A percentile compares a stretch with the other conserved stretches of the same genome.
phyloP scores from a whole-genome alignment of 179 eudicot genomes.

The Beta corolliflora region DNA sequence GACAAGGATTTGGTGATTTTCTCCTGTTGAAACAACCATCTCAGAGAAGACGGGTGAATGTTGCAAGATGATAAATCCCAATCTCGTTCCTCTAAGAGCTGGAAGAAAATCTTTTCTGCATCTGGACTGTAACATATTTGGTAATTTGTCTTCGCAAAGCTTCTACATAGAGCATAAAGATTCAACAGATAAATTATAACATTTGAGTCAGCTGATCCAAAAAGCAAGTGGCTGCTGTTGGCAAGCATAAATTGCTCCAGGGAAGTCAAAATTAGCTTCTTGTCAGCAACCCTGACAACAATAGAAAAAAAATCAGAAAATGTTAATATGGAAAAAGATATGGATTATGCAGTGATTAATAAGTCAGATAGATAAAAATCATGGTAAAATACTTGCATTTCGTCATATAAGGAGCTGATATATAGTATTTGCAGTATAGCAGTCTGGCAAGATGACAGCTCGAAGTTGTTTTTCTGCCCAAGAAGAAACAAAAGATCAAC shows the following conservation, averaged over 20 bases:
- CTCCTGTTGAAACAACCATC: constrained; percentile 96
- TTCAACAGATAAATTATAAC: constrained; percentile 50
- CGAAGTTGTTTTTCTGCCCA: constrained; percentile 70
- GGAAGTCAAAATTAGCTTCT: constrained; percentile 78
- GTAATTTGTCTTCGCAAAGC: constrained; percentile 63
- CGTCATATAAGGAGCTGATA: constrained; percentile 71
- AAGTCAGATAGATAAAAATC: constrained; percentile 16
- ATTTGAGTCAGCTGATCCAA: constrained; percentile 40
- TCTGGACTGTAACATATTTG: constrained; percentile 76
- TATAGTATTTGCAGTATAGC: constrained; percentile 74
- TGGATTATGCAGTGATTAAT: neutral
- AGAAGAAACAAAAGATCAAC: constrained; percentile 79
- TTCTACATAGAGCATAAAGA: constrained; percentile 74
- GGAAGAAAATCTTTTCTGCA: constrained; percentile 79
- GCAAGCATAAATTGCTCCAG: constrained; percentile 89
- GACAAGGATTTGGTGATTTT: constrained; percentile 59
- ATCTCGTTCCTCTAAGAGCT: constrained; percentile 57
- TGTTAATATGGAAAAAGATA: neutral
- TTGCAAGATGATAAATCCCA: constrained; percentile 62
- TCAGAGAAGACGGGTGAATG: constrained; percentile 64
- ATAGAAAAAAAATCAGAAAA: constrained; percentile 19
- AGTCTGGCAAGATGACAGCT: constrained; percentile 68
- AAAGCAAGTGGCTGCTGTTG: constrained; percentile 52
- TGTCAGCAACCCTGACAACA: constrained; percentile 72
- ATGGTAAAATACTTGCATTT: constrained; percentile 63